Base-by-base conservation (phyloP, 2,329 filamentous ascomycete species). In the Hortaea werneckii region DNA sequence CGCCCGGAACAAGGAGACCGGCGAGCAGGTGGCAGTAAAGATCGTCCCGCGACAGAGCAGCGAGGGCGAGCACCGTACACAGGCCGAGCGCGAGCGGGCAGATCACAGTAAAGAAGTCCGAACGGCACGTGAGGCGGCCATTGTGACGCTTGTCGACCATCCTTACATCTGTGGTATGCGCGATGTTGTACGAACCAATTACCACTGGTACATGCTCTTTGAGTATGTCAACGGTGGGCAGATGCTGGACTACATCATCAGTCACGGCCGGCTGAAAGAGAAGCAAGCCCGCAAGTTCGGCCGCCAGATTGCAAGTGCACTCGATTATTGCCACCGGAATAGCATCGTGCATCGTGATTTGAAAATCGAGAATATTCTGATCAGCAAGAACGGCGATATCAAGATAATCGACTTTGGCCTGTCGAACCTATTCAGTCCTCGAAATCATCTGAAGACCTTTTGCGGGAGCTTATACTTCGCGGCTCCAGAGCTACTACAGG, bases 181-280 rank as follows among this genome's bases (percentile, higher is more conserved):
- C 54, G 92, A 98, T 68, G 88, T 95, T 26, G 85, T 96, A 46
- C 83, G 89, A 47, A 96, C 92, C 42, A 90, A 92, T 60, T 92
- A 95, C 65, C 92, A 98, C 67, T 98, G 92, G 92, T 98, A 98
- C 68, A 98, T 98, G 92, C 80, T 98, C 43, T 98, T 95, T 62
- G 92, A 98, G 70, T 95, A 92, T 65, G 92, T 98, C 67, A 95
- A 98, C 62, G 92, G 92, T 41, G 92, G 92, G 12, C 92, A 98
- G 69, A 96, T 98, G 92, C 80, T 98, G 50, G 92, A 98, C 71
- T 98, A 96, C 68, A 98, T 98, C 65, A 98, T 98, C 63, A 95
- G 89, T 3, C 92, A 98, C 61, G 92, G 90, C 48, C 86, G 94
- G 60, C 74, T 98, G 52, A 96, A 96, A 74, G 92, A 98, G 71